Evolutionary conservation across 179 eudicot species (phyloP).

Genomic region (Gypsophila paniculata): DNA sequence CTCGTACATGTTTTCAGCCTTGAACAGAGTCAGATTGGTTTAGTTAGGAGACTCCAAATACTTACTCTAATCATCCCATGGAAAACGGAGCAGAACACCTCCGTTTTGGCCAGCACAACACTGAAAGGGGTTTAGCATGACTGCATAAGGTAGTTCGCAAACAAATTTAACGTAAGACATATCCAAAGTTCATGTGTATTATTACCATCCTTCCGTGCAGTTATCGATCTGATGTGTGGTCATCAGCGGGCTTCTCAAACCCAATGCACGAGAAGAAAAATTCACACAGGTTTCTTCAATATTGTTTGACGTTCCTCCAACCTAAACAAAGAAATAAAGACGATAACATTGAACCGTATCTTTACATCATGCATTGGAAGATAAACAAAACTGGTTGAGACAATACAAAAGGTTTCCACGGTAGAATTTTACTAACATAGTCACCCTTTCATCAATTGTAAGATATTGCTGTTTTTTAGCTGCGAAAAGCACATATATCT

Average conservation of each 20-base stretch:
- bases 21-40: not conserved
- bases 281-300: conserved; percentile 91
- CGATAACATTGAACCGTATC: not conserved
- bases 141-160: conserved; percentile 1
- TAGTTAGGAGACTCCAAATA: conserved; percentile 8
- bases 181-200: not conserved
- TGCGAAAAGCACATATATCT: not conserved
- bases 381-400: no score
- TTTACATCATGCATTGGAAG: not conserved
- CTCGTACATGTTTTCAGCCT: not conserved
- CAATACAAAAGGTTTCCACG: no score
- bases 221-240: conserved; percentile 99
- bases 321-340: conserved; percentile 37
- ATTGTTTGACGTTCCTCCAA: conserved; percentile 93
- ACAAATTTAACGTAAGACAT: not conserved
- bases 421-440: not conserved
- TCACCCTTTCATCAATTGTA: not conserved
- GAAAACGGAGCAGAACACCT: conserved; percentile 75
- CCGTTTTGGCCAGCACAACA: conserved; percentile 74
- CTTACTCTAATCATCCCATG: conserved; percentile 85
- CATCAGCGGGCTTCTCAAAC: conserved; percentile 51
- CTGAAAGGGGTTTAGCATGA: conserved; percentile 41
- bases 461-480: not conserved
- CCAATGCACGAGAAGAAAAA: conserved; percentile 85
- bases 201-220: conserved; percentile 96